Conservation (phyloP, 805 yeast species). For the Yarrowia hollandica region DNA sequence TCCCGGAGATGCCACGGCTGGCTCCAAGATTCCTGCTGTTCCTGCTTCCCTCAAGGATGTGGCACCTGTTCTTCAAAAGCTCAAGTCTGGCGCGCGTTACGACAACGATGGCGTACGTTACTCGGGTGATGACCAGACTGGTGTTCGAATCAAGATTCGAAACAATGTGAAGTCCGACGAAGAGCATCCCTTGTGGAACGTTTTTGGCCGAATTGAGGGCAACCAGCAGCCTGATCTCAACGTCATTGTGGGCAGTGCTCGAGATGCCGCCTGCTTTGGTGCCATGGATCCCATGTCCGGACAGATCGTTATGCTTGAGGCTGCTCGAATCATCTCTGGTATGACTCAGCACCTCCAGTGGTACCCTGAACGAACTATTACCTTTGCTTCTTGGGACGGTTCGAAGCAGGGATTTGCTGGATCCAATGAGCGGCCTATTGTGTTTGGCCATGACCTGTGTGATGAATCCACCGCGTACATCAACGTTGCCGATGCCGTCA, state of each 20-base stretch:
- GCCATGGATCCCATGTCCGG: constrained; percentile 72
- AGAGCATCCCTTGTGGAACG: constrained; percentile 72
- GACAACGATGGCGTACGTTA: constrained; percentile 45
- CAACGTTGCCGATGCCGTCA: constrained; percentile 66
- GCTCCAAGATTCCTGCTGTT: constrained; percentile 72
- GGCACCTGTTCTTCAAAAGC: constrained; percentile 43
- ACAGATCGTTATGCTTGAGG: constrained; percentile 66
- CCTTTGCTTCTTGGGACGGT: constrained; percentile 83
- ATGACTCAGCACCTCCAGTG: constrained; percentile 67
- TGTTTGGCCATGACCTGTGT: constrained; percentile 52
- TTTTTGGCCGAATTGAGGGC: constrained; percentile 75
- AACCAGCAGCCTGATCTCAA: constrained; percentile 75
- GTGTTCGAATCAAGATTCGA: constrained; percentile 39
- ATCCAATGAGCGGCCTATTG: constrained; percentile 72
- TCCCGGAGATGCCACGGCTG: constrained; percentile 48
- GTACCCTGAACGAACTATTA: constrained; percentile 80
- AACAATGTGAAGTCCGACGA: constrained; percentile 49
- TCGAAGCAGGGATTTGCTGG: constrained; percentile 81
- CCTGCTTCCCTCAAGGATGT: constrained; percentile 80
- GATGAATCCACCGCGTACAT: constrained; percentile 68
- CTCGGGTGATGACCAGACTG: constrained; percentile 44
- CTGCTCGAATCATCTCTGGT: constrained; percentile 65
- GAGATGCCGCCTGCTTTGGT: constrained; percentile 80
- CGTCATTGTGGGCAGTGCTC: constrained; percentile 74
- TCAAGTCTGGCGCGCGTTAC: constrained; percentile 46